phyloP scores from a whole-genome alignment of 352 stramenopile species.

The Albugo candida region DNA sequence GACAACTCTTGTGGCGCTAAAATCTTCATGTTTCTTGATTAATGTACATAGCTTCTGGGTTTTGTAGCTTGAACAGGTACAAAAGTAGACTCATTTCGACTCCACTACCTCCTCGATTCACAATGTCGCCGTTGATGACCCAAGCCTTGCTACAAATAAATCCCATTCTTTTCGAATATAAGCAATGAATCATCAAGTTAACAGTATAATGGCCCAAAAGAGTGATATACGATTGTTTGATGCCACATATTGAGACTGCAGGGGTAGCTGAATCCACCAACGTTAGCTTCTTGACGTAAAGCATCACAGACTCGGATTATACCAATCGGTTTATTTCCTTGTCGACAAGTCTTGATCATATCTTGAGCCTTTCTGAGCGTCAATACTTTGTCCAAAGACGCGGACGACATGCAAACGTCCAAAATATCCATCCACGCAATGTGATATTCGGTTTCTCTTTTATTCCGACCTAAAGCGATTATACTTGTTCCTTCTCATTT shows the following conservation, averaged over 20 bases:
- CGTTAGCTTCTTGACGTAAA: slow-evolving; percentile 30
- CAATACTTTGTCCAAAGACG: slow-evolving; percentile 33
- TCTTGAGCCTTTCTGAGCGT: slow-evolving; percentile 41
- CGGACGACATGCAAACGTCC: slow-evolving; percentile 44
- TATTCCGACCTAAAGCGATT: slow-evolving; percentile 9
- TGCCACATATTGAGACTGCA: background rate
- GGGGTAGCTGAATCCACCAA: slow-evolving; percentile 44
- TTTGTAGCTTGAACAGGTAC: slow-evolving; percentile 65
- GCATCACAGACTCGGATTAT: slow-evolving; percentile 58
- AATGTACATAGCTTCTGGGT: slow-evolving; percentile 44
- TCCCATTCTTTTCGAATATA: slow-evolving; percentile 67
- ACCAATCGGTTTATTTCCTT: slow-evolving; percentile 60
- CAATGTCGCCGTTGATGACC: slow-evolving; percentile 78
- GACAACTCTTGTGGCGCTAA: slow-evolving; percentile 70
- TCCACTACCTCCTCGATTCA: slow-evolving; percentile 53
- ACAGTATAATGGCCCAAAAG: slow-evolving; percentile 69
- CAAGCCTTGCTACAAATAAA: slow-evolving; percentile 59
- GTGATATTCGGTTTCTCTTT: slow-evolving; percentile 36
- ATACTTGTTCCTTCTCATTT: background rate
- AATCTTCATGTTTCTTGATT: slow-evolving; percentile 77
- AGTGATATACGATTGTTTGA: slow-evolving; percentile 31
- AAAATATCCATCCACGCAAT: slow-evolving; percentile 61
- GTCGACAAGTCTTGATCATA: slow-evolving; percentile 59
- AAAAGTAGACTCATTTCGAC: slow-evolving; percentile 70
- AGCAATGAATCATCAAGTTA: slow-evolving; percentile 69